Evolutionary conservation across 2,329 filamentous ascomycete genomes (phyloP), one percentile per base, ranked within the genome.

Genomic region (Tolypocladium pustulatum): DNA sequence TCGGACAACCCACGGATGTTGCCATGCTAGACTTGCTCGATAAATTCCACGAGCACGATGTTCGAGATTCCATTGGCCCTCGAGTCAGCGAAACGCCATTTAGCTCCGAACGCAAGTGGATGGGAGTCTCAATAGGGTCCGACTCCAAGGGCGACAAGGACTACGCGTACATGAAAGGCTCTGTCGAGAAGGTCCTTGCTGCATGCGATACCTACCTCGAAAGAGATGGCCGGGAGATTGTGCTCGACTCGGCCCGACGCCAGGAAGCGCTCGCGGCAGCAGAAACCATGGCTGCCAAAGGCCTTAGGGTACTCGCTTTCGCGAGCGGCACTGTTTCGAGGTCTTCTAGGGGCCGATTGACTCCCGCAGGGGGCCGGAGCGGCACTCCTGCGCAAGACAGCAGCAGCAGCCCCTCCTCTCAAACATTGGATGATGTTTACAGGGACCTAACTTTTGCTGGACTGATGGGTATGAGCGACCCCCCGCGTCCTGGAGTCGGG

Each of bases 81-180:
- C 88, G 93, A 55, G 83, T 88, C 37, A 85, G 86, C 51, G 94
- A 99, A 72, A 92, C 90, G 0, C 92, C 94, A 0, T 99, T 99
- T 73, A 97, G 93, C 70, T 99, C 94, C 1, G 91, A 96, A 70
- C 84, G 93, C 59, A 99, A 99, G 73, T 99, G 93, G 93, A 99
- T 99, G 95, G 95, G 95, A 38, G 92, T 97, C 34, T 88, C 91
- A 2, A 89, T 97, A 65, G 85, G 85, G 51, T 77, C 79, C 27
- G 80, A 84, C 54, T 75, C 77, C 36, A 79, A 78, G 60, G 76
- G 77, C 57, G 86, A 88, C 41, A 85, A 86, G 61, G 90, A 96
- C 67, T 86, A 91, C 64, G 92, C 91, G 0, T 99, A 97, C 71
- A 90, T 97, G 76, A 99, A 99, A 71, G 95, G 94, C 37, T 90